Percentiles rank a stretch among this genome's conserved stretches.
Conservation (phyloP, 805 yeast species). For the Suhomyces vadensis region DNA sequence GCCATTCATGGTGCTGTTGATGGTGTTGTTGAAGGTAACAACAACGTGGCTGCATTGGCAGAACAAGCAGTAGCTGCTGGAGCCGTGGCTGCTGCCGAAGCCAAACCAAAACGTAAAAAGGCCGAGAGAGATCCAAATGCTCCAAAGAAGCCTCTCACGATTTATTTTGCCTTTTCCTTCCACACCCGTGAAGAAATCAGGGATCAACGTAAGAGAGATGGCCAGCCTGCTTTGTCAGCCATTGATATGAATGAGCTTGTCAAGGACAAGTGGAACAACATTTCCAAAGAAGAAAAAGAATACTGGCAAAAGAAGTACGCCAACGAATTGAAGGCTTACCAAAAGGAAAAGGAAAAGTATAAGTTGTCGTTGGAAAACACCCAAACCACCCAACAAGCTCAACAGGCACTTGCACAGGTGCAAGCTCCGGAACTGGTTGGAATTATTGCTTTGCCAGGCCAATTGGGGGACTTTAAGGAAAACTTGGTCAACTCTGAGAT, state of each 20-base stretch:
- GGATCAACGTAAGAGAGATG: slow-evolving; percentile 59
- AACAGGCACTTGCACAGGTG: slow-evolving; percentile 3
- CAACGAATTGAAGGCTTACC: slow-evolving; percentile 41
- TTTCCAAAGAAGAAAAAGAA: slow-evolving; percentile 64
- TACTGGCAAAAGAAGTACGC: slow-evolving; percentile 65
- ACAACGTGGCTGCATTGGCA: slow-evolving; percentile 13
- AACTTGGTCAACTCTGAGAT: neutral
- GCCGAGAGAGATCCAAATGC: slow-evolving; percentile 80
- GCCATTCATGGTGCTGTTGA: slow-evolving; percentile 12
- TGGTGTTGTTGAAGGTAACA: slow-evolving; percentile 16
- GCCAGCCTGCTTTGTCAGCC: slow-evolving; percentile 65
- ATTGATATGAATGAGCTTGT: slow-evolving; percentile 79
- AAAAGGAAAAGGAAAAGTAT: slow-evolving; percentile 36
- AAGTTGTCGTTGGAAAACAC: slow-evolving; percentile 27
- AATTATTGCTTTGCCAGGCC: neutral
- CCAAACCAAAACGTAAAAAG: slow-evolving; percentile 53
- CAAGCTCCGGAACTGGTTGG: slow-evolving; percentile 5
- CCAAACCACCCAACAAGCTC: slow-evolving; percentile 11
- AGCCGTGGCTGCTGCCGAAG: slow-evolving; percentile 17
- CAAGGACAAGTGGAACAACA: slow-evolving; percentile 74
- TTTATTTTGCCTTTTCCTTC: slow-evolving; percentile 75
- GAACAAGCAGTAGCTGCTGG: slow-evolving; percentile 13
- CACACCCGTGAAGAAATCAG: slow-evolving; percentile 70
- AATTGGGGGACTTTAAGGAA: neutral
- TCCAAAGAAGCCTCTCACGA: slow-evolving; percentile 92